Evolutionary conservation across 2,329 filamentous ascomycete species (phyloP), one percentile per base, ranked within the genome.

Genomic region (Gnomoniopsis smithogilvyi): DNA sequence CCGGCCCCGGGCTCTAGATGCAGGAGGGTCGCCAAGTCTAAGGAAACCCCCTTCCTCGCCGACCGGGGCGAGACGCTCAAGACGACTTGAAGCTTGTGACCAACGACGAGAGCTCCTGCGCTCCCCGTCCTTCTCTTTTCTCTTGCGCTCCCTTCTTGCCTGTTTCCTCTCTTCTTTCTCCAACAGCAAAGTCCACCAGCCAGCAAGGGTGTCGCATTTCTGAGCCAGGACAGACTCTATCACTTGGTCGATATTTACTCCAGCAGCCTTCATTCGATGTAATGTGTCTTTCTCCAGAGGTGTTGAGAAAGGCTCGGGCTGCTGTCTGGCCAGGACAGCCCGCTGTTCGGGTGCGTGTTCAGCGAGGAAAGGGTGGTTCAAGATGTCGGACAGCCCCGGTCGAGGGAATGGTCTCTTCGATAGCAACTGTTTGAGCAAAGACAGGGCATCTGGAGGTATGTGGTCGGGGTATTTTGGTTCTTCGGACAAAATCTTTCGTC

Each of bases 141-240:
- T 85, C 70, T 94, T 97, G 55, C 86, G 50, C 67, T 97, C 92
- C 63, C 88, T 81, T 62, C 92, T 82, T 62, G 78, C 82, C 64
- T 93, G 88, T 73, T 99, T 99, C 10, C 92, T 86, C 70, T 92
- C 86, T 70, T 99, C 95, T 72, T 98, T 99, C 69, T 98, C 95
- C 11, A 98, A 86, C 43, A 99, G 76, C 30, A 99, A 75, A 3
- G 91, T 90, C 95, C 95, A 99, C 95, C 95, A 99, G 6, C 95
- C 95, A 53, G 92, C 91, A 51, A 99, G 77, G 6, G 89, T 84
- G 73, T 99, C 94, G 69, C 95, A 98, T 64, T 91, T 84, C 71
- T 96, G 92, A 3, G 92, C 86, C 38, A 96, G 74, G 3, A 99
- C 95, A 67, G 95, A 96, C 70, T 98, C 94, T 63, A 98, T 94